Evolutionary conservation across 495 filamentous ascomycete species (phyloP).

Genomic region (Penicillium egyptiacum): DNA sequence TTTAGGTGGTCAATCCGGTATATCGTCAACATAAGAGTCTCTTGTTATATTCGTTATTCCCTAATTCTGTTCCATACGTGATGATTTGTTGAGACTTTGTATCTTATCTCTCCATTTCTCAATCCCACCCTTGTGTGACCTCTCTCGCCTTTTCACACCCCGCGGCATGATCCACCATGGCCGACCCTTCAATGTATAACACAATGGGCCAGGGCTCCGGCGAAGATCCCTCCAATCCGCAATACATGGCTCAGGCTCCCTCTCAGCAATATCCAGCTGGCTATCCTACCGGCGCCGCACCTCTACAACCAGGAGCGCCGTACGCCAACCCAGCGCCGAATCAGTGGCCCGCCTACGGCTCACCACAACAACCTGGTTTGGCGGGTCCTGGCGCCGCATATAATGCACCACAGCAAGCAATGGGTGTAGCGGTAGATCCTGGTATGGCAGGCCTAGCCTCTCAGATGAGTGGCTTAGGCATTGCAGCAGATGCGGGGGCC

Average conservation of each 20-base stretch:
- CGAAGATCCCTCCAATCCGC: slow-evolving; percentile 63
- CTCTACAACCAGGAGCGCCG: slow-evolving; percentile 59
- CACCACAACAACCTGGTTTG: slow-evolving; percentile 33
- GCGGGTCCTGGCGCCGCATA: slow-evolving; percentile 35
- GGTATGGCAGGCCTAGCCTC: slow-evolving; percentile 63
- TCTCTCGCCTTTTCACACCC: slow-evolving; percentile 7
- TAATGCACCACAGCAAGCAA: slow-evolving; percentile 34
- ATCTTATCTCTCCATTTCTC: slow-evolving; percentile 7
- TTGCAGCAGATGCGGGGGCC: slow-evolving; percentile 62
- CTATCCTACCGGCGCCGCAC: slow-evolving; percentile 49
- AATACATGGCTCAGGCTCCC: slow-evolving; percentile 52
- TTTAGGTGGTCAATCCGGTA: slow-evolving; percentile 44
- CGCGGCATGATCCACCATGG: slow-evolving; percentile 53
- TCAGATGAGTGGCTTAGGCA: slow-evolving; percentile 83
- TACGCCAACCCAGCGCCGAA: slow-evolving; percentile 42
- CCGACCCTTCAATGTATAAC: slow-evolving; percentile 77
- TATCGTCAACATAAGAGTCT: slow-evolving; percentile 28
- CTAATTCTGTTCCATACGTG: slow-evolving; percentile 14
- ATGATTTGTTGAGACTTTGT: slow-evolving; percentile 16
- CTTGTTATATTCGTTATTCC: slow-evolving; percentile 4
- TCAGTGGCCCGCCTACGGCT: slow-evolving; percentile 48
- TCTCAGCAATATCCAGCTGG: slow-evolving; percentile 40
- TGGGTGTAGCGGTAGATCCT: slow-evolving; percentile 37
- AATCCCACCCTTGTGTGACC: not conserved
- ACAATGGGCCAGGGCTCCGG: slow-evolving; percentile 60